phyloP scores from a whole-genome alignment of 352 stramenopile genomes.

The Peronospora tabacina region DNA sequence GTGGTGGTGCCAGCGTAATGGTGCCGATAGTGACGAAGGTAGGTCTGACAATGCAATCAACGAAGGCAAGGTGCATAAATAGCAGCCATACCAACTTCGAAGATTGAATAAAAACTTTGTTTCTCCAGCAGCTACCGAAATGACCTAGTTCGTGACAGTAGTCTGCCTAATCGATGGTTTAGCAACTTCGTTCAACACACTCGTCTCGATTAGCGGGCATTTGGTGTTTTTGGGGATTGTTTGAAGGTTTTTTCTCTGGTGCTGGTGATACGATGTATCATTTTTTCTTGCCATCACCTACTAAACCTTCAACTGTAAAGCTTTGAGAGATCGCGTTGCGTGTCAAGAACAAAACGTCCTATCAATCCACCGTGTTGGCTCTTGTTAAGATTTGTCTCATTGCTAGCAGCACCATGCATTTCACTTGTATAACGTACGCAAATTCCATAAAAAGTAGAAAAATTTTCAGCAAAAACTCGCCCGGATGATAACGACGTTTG shows the following conservation, averaged over 20 bases:
- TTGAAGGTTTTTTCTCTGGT: conserved; percentile 8
- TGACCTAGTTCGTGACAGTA: conserved; percentile 12
- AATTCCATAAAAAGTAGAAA: no score
- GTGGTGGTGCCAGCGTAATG: neutral
- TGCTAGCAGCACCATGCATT: no score
- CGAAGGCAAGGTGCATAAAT: conserved; percentile 7
- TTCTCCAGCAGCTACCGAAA: neutral
- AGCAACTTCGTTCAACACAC: conserved; percentile 11
- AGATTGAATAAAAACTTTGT: conserved; percentile 13
- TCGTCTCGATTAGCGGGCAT: conserved; percentile 18
- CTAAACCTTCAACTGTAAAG: conserved; percentile 78
- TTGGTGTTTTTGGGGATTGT: conserved; percentile 11
- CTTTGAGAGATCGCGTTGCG: conserved; percentile 56
- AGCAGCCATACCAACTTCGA: conserved; percentile 12
- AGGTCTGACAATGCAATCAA: conserved; percentile 7
- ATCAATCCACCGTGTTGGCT: conserved; percentile 82
- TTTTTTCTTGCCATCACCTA: conserved; percentile 64
- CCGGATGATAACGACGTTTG: no score
- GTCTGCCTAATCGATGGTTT: conserved; percentile 11
- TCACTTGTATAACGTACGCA: no score
- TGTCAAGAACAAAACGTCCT: conserved; percentile 78
- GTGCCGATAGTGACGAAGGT: conserved; percentile 3
- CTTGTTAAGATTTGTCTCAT: conserved; percentile 12
- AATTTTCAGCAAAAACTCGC: conserved; percentile 82
- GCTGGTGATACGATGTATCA: conserved; percentile 53